Percentiles rank a stretch among this genome's conserved stretches.
Evolutionary conservation across 202 grass and related monocot genomes (phyloP).

Genomic region (Schoenoplectus triqueter): DNA sequence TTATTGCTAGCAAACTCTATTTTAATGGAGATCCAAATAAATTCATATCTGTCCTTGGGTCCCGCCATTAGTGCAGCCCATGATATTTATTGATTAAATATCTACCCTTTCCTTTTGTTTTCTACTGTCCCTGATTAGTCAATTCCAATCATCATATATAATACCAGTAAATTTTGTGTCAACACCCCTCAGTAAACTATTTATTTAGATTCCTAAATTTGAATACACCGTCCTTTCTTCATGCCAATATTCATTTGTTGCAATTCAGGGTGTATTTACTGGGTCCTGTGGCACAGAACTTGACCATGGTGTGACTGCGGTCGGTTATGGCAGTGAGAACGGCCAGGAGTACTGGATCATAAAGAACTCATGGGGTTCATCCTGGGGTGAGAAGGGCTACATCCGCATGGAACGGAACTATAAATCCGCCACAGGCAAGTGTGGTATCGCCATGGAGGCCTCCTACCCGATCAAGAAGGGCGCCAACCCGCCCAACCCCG

Average conservation of each 20-base stretch:
- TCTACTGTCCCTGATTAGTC: conserved; percentile 11
- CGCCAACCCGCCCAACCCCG: conserved; percentile 67
- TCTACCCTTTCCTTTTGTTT: conserved; percentile 1
- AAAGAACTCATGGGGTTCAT: conserved; percentile 74
- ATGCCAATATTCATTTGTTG: not conserved
- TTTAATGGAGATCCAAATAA: conserved; percentile 15
- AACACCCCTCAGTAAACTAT: conserved; percentile 7
- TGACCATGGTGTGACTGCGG: conserved; percentile 65
- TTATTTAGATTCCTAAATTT: not conserved
- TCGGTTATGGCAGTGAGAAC: conserved; percentile 72
- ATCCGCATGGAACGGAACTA: conserved; percentile 76
- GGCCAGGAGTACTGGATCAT: conserved; percentile 90
- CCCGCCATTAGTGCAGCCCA: conserved; percentile 7
- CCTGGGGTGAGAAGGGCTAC: conserved; percentile 77
- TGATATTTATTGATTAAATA: conserved; percentile 26
- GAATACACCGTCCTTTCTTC: not conserved
- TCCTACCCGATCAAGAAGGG: conserved; percentile 79
- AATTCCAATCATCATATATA: not conserved
- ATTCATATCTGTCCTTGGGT: conserved; percentile 4
- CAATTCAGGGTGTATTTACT: conserved; percentile 68
- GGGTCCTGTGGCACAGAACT: conserved; percentile 66
- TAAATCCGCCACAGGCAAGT: conserved; percentile 56
- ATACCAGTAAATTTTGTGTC: not conserved
- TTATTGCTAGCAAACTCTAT: not conserved
- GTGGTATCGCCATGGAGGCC: conserved; percentile 73